Percentiles rank a stretch among this genome's conserved stretches.
Evolutionary conservation across 202 grass and related monocot genomes (phyloP).

Genomic region (Sporobolus alterniflorus): DNA sequence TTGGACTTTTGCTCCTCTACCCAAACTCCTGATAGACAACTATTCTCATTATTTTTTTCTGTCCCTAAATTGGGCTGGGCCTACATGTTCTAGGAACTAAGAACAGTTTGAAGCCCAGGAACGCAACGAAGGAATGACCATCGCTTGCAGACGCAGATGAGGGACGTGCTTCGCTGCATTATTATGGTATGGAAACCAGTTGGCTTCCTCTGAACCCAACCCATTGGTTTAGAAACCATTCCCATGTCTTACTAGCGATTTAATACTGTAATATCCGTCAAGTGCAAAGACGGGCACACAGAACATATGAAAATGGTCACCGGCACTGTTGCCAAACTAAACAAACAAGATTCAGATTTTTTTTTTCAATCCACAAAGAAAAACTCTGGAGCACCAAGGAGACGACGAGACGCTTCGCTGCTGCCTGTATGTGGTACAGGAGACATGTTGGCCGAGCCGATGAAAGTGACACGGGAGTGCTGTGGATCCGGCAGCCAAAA

Average conservation of each 20-base stretch:
- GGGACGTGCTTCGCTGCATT: too few relatives aligned
- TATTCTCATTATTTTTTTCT: not conserved
- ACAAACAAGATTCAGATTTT: not conserved
- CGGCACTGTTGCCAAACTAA: not conserved
- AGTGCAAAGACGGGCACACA: too few relatives aligned
- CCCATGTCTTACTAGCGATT: too few relatives aligned
- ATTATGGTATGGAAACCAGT: too few relatives aligned
- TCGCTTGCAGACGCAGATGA: too few relatives aligned
- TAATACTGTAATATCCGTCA: too few relatives aligned
- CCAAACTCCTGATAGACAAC: not conserved
- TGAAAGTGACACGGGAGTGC: conserved; percentile 35
- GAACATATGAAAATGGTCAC: not conserved
- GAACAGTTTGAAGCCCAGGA: not conserved
- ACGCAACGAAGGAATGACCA: too few relatives aligned
- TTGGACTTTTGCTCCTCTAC: not conserved
- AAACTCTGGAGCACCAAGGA: conserved; percentile 1
- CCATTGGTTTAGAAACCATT: too few relatives aligned
- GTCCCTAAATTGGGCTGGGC: not conserved
- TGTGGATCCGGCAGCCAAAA: conserved; percentile 46
- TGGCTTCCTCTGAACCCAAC: too few relatives aligned
- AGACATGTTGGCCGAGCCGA: conserved; percentile 27
- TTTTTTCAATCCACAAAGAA: not conserved
- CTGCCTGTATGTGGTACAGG: conserved; percentile 8
- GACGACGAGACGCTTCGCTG: not conserved
- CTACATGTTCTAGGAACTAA: not conserved